phyloP scores from a whole-genome alignment of 2,329 filamentous ascomycete genomes.

The Furcasterigmium sp. region DNA sequence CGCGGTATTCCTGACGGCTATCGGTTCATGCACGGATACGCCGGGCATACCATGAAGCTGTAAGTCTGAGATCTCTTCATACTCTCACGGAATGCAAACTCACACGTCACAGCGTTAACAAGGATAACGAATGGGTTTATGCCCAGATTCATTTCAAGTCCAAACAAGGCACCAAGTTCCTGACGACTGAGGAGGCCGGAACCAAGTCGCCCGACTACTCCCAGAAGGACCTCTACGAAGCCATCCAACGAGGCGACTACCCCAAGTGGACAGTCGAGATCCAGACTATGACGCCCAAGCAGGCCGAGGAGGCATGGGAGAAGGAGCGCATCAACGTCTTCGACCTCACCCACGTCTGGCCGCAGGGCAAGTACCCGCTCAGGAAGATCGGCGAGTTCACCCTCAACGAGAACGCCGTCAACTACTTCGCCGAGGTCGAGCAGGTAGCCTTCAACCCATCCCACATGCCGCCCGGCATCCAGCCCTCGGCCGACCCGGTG shows the following conservation, averaged over 20 bases:
- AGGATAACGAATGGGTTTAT: conserved; percentile 48
- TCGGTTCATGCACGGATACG: conserved; percentile 50
- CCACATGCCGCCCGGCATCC: conserved; percentile 58
- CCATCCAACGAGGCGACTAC: conserved; percentile 45
- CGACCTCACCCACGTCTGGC: conserved; percentile 66
- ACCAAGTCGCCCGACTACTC: conserved; percentile 41
- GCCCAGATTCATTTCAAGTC: conserved; percentile 48
- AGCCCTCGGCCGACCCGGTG: conserved; percentile 56
- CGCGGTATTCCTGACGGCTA: conserved; percentile 50
- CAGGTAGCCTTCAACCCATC: conserved; percentile 62
- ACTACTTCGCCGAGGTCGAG: conserved; percentile 67
- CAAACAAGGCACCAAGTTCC: conserved; percentile 45
- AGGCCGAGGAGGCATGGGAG: conserved; percentile 42
- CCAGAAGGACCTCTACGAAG: conserved; percentile 46
- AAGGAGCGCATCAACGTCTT: conserved; percentile 47
- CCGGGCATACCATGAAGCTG: conserved; percentile 50
- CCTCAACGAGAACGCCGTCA: conserved; percentile 57
- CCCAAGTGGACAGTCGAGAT: conserved; percentile 51
- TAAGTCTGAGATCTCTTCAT: not conserved
- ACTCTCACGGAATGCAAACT: not conserved
- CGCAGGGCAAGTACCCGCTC: conserved; percentile 57
- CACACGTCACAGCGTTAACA: conserved; percentile 29
- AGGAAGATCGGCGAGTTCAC: conserved; percentile 57
- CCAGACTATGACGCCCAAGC: conserved; percentile 44
- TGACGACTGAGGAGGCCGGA: conserved; percentile 43